A percentile compares a stretch with the other conserved stretches of the same genome.
Evolutionary conservation across 2,329 filamentous ascomycete genomes (phyloP).

Genomic region (Diaporthe ampelina): DNA sequence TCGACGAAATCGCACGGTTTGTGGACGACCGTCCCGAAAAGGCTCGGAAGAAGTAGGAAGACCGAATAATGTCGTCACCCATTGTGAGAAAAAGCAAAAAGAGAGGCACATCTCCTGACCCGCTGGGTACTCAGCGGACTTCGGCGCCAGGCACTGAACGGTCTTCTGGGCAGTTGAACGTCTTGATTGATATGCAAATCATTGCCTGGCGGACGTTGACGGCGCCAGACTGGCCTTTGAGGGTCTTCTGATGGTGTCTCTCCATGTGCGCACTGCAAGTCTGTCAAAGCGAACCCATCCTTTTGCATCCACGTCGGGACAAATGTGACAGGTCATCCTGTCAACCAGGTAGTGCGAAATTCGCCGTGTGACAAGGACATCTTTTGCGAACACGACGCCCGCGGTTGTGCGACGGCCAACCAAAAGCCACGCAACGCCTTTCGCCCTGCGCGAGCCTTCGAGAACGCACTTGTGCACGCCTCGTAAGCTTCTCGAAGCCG

Average conservation of each 20-base stretch:
- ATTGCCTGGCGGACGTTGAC: constrained; percentile 21
- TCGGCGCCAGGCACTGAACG: constrained; percentile 13
- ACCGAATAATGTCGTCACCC: constrained; percentile 9
- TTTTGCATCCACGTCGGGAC: constrained; percentile 8
- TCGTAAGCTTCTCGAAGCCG: constrained; percentile 19
- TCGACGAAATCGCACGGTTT: constrained; percentile 4
- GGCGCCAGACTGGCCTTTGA: constrained; percentile 4
- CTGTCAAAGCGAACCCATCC: constrained; percentile 13
- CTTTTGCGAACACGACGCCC: constrained; percentile 20
- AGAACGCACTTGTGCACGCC: constrained; percentile 5
- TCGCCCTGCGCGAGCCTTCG: constrained; percentile 19
- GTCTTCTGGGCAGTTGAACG: constrained; percentile 15
- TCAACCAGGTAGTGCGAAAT: constrained; percentile 28
- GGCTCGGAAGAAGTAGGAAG: constrained; percentile 30
- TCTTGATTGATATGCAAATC: constrained; percentile 24
- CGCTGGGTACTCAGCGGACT: constrained; percentile 15
- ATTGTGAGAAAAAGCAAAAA: constrained; percentile 7
- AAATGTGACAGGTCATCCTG: constrained; percentile 31
- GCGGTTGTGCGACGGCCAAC: constrained; percentile 11
- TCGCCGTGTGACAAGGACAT: constrained; percentile 8
- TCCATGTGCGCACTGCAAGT: constrained; percentile 15
- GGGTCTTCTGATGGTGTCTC: constrained; percentile 5
- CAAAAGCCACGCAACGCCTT: constrained; percentile 24
- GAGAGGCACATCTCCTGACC: constrained; percentile 29
- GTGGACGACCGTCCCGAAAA: constrained; percentile 24